Percentiles rank a stretch among this genome's conserved stretches.
Evolutionary conservation across 768 basidiomycete genomes (phyloP).

Genomic region (Hirschioporus abietinus): DNA sequence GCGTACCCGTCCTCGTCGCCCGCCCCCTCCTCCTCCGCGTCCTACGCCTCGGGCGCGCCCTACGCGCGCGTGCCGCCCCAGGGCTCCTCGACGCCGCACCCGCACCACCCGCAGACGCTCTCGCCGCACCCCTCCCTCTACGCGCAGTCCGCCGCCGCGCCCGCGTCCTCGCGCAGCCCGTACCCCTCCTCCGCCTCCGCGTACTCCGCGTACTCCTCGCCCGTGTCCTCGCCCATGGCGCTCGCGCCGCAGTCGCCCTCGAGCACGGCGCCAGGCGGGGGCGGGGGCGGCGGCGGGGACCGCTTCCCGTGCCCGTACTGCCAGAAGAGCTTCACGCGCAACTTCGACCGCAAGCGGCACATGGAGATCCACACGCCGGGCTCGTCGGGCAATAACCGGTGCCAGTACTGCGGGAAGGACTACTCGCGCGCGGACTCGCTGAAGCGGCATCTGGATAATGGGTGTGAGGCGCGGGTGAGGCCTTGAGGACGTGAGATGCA

Average conservation of each 20-base stretch:
- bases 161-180: neutral
- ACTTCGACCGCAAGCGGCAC: conserved; percentile 79
- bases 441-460: conserved; percentile 79
- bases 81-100: neutral
- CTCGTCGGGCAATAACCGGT: conserved; percentile 60
- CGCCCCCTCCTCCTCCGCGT: neutral
- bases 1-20: neutral
- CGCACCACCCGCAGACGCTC: neutral
- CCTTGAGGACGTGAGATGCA: no score
- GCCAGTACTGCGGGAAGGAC: conserved; percentile 69
- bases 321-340: conserved; percentile 73
- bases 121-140: neutral
- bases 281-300: conserved; percentile 53
- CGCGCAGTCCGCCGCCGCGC: neutral
- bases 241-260: conserved; percentile 13
- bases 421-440: conserved; percentile 77
- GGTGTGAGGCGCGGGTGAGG: conserved; percentile 41
- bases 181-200: conserved; percentile 5
- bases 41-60: no score
- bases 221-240: neutral
- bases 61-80: neutral
- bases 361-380: conserved; percentile 70
- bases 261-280: conserved; percentile 26
- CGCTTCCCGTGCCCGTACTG: conserved; percentile 70
- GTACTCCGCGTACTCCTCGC: neutral